These are phyloP conservation scores for Rhododendron vialii DNA, from an alignment of 148 eudicot genomes.

Conservation along the genomic window DNA sequence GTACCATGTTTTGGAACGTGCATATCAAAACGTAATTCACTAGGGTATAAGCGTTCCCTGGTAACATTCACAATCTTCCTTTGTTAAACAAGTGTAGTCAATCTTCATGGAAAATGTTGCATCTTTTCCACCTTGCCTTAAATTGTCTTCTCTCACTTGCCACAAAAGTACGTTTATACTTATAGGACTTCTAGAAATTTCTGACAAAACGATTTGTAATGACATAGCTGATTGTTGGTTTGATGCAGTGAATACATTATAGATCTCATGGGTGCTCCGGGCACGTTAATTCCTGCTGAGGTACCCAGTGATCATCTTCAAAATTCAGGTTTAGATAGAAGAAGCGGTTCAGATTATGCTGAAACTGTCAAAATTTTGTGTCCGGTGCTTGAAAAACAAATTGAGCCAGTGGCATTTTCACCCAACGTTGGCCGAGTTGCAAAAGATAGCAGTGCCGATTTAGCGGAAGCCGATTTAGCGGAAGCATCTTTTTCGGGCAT, in stretches of 20 bases:
- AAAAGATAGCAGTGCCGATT: slow-evolving; percentile 25
- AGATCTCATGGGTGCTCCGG: slow-evolving; percentile 99
- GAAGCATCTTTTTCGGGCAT: slow-evolving; percentile 21
- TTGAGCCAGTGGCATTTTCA: slow-evolving; percentile 23
- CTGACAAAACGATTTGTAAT: background rate
- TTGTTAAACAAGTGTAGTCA: background rate
- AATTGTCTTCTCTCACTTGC: background rate
- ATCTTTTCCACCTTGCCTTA: background rate
- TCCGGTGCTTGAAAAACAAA: slow-evolving; percentile 38
- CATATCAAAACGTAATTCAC: background rate
- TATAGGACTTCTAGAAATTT: background rate
- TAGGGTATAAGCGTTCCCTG: background rate
- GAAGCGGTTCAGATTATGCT: slow-evolving; percentile 35
- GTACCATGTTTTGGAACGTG: background rate
- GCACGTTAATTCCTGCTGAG: slow-evolving; percentile 90
- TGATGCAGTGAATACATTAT: slow-evolving; percentile 83
- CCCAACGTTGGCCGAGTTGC: slow-evolving; percentile 33
- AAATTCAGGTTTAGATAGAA: slow-evolving; percentile 46
- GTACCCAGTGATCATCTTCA: slow-evolving; percentile 71
- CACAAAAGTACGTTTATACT: background rate
- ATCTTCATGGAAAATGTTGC: background rate
- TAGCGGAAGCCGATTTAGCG: slow-evolving; percentile 30
- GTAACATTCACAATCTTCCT: background rate
- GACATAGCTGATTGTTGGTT: slow-evolving; percentile 16
- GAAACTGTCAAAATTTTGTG: slow-evolving; percentile 33